These are phyloP conservation scores for Syzygium malaccense DNA, from an alignment of 441 rosid genomes.

Conservation along the genomic window DNA sequence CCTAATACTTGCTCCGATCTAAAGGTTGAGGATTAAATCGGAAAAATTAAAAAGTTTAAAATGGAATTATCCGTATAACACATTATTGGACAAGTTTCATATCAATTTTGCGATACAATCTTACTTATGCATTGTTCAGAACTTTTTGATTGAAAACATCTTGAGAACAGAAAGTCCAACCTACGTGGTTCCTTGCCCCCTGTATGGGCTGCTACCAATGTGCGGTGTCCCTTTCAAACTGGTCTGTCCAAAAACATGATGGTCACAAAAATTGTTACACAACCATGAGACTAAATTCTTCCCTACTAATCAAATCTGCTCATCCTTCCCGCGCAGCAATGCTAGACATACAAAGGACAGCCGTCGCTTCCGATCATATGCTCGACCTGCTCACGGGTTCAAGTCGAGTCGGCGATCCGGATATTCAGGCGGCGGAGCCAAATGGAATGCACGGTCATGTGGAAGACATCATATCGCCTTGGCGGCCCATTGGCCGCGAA, in stretches of 20 bases:
- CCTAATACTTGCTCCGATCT: no score
- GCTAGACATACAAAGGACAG: background rate
- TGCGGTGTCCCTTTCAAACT: background rate
- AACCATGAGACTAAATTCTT: background rate
- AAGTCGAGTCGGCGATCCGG: conserved; percentile 1
- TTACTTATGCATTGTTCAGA: background rate
- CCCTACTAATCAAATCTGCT: background rate
- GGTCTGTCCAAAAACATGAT: background rate
- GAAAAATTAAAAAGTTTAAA: background rate
- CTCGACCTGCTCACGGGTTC: accelerated
- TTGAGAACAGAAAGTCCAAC: background rate
- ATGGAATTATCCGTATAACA: background rate
- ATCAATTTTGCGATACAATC: background rate
- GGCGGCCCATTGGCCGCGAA: conserved; percentile 24
- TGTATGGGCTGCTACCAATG: background rate
- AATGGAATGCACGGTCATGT: conserved; percentile 26
- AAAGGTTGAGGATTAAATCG: background rate
- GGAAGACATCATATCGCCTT: conserved; percentile 25
- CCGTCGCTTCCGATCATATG: background rate
- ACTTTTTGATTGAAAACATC: background rate
- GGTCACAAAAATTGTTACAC: background rate
- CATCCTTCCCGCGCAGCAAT: background rate
- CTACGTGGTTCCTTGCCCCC: background rate
- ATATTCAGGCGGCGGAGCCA: conserved; percentile 33
- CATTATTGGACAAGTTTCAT: background rate